Base-by-base conservation (phyloP, 148 eudicot species). In the Heliosperma pusillum region DNA sequence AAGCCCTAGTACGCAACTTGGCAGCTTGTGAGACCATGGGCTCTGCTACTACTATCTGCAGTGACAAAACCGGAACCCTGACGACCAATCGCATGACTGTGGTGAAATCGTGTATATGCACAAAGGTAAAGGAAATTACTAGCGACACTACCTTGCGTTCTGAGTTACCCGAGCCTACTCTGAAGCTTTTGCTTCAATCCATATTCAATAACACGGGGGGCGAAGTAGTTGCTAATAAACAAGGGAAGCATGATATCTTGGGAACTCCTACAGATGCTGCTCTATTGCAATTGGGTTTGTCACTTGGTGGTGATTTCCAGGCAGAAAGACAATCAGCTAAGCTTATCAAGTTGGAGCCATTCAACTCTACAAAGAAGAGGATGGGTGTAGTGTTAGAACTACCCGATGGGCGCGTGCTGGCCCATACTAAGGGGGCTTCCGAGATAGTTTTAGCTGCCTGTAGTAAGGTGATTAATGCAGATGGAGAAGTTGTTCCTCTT, bases 1-100 rank as follows among this genome's bases (percentile, higher is more conserved):
- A 94, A 78, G 98, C 98, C 29, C 87, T 94, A 7, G 98, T 94
- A 44, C 97, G 98, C 3, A 85, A 91, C 75, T 74, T 94, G 55
- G 98, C 98, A 19, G 98, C 98, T 42, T 94, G 98, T 85, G 98
- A 94, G 83, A 94, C 98, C 0, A 94, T 94, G 98, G 97, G 98
- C 3, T 94, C 98, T 6, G 87, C 97, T 50, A 95, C 97, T 24
- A 90, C 86, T 53, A 95, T 95, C 36, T 95, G 97, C 69, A 95
- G 97, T 82, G 99, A 95, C 83, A 95, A 95, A 78, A 95, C 99
- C 8, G 99, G 99, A 62, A 95, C 99, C 3, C 75, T 95, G 11
- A 95, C 99, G 13, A 95, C 97, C 47, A 95, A 95, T 78, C 89
- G 56, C 69, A 95, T 95, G 97, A 95, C 99, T 16, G 97, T 95